Conservation (phyloP, 441 rosid species). For the Adansonia madagascariensis region DNA sequence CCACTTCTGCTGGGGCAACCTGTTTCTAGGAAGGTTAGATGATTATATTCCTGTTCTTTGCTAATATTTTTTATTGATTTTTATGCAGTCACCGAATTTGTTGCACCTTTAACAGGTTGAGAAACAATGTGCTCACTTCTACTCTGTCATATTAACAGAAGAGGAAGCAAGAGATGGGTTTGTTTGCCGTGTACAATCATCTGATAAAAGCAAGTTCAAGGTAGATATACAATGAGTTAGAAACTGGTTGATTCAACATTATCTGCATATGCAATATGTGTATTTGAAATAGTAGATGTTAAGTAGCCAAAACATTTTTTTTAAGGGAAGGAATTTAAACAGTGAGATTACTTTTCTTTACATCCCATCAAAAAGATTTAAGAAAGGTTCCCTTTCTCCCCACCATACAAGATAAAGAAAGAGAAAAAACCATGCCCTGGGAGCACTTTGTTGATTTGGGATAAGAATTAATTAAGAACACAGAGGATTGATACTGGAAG, state of each 20-base stretch:
- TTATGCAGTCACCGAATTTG: slow-evolving; percentile 30
- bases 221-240: slow-evolving; percentile 38
- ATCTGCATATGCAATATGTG: neutral
- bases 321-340: neutral
- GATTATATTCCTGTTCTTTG: slow-evolving; percentile 22
- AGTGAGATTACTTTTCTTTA: slow-evolving; percentile 11
- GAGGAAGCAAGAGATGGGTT: slow-evolving; percentile 86
- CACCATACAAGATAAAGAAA: neutral
- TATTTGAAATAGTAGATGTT: neutral
- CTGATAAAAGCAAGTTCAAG: slow-evolving; percentile 98
- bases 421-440: neutral
- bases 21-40: slow-evolving; percentile 69
- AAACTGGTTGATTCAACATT: slow-evolving; percentile 19
- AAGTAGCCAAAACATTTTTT: neutral
- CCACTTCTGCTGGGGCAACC: slow-evolving; percentile 67
- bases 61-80: slow-evolving; percentile 19
- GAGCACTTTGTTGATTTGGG: neutral
- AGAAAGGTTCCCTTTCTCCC: neutral
- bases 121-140: slow-evolving; percentile 96
- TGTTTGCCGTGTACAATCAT: slow-evolving; percentile 85
- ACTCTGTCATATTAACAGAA: slow-evolving; percentile 80
- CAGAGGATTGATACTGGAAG: neutral
- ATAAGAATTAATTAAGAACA: neutral
- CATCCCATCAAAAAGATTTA: neutral
- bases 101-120: slow-evolving; percentile 73